Base-by-base conservation (phyloP, 176 grass and related monocot genomes). In the Ampelocalamus luodianensis region DNA sequence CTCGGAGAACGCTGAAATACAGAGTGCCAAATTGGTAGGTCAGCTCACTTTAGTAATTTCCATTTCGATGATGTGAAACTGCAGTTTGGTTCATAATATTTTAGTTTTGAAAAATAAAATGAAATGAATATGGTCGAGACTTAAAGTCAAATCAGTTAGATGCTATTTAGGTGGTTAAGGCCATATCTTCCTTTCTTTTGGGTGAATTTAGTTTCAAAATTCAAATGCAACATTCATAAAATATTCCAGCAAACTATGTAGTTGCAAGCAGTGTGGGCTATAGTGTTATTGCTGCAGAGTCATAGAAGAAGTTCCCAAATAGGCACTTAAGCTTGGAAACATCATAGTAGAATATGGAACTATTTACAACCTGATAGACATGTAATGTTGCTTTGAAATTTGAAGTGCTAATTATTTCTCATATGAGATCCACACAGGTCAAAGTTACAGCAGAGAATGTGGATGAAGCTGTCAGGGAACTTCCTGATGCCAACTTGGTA, bases 371-470 rank as follows among this genome's bases (percentile, higher is more conserved):
- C 29, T 82, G 23, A 4, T 6, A 62, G 40, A 65, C 74, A 78
- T 65, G 1, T 59, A 49, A 7, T 78, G 5, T 81, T 89, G 16
- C 82, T 79, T 48, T 65, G 16, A 79, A 23, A 60, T 67, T 61
- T 79, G 18, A 78, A 38, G 1, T 60, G 43, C 20, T 82, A 55
- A 79, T 59, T 87, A 61, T 43, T 62, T 64, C 48, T 78, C 27
- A 8, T 62, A 79, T 83, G 62, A 39, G 10, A 80, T 76, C 43
- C 18, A 86, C 72, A 82, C 82, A 99, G 96, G 96, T 99, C 49
- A 99, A 99, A 94, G 96, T 93, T 67, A 99, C 96, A 79, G 93
- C 96, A 39, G 96, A 92, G 88, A 99, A 96, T 92, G 96, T 96
- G 23, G 88, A 99, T 86, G 96, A 91, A 91, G 96, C 93, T 71